These are phyloP conservation scores for Lepidium africanum DNA, from an alignment of 345 rosid species.

Conservation along the genomic window DNA sequence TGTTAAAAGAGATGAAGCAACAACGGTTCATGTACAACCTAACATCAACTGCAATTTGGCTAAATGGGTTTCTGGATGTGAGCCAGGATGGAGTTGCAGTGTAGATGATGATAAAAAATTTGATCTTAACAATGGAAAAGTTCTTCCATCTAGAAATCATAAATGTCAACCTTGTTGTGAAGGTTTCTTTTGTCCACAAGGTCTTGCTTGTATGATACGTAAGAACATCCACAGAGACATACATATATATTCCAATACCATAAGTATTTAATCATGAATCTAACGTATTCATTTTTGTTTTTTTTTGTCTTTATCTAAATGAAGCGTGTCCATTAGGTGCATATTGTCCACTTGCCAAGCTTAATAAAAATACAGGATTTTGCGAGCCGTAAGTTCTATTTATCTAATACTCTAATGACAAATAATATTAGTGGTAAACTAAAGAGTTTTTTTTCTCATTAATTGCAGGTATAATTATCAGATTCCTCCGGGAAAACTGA, in stretches of 20 bases:
- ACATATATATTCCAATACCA: neutral
- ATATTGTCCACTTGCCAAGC: conserved; percentile 71
- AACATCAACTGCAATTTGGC: conserved; percentile 72
- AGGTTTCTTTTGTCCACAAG: conserved; percentile 94
- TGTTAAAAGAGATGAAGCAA: conserved; percentile 24
- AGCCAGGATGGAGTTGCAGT: conserved; percentile 88
- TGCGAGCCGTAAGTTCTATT: conserved; percentile 87
- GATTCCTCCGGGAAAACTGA: conserved; percentile 53
- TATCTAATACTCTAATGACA: neutral
- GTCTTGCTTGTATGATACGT: conserved; percentile 96
- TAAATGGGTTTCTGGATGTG: conserved; percentile 78
- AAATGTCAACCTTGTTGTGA: conserved; percentile 87
- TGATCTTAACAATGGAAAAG: conserved; percentile 38
- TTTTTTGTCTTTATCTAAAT: conserved; percentile 12
- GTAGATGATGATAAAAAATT: conserved; percentile 27
- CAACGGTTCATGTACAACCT: conserved; percentile 40
- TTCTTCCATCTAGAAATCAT: conserved; percentile 49
- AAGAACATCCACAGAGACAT: conserved; percentile 24
- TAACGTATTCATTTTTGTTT: conserved; percentile 4
- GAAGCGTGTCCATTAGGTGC: conserved; percentile 86
- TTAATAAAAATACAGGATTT: conserved; percentile 59
- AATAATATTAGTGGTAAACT: neutral
- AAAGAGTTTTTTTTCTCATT: neutral
- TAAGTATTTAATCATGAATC: neutral
- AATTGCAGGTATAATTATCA: conserved; percentile 65